Conservation (phyloP, 73 alveolate species). For the Paramecium biaurelia region DNA sequence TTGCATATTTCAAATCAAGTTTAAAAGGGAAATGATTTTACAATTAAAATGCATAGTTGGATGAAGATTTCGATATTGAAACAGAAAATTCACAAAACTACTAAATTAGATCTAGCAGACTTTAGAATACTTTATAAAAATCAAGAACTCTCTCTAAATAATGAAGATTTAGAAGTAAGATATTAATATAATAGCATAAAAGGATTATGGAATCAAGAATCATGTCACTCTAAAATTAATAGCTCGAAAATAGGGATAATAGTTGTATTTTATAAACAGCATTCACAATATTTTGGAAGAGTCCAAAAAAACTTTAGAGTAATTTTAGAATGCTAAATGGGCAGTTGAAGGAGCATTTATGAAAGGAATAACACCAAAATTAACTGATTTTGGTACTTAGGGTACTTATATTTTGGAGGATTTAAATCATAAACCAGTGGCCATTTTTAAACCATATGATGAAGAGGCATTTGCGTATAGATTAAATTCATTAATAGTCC, state of each 20-base stretch:
- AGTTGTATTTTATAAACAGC: background rate
- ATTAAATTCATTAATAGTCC: constrained; percentile 63
- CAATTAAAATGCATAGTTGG: constrained; percentile 25
- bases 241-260: background rate
- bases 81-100: background rate
- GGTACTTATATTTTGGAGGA: constrained; percentile 94
- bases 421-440: constrained; percentile 72
- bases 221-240: background rate
- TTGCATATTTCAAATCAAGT: background rate
- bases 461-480: constrained; percentile 96
- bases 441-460: constrained; percentile 96
- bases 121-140: background rate
- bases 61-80: constrained; percentile 30
- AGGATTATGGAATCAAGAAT: background rate
- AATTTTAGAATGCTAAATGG: background rate
- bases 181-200: background rate
- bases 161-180: background rate
- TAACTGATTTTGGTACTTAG: constrained; percentile 95
- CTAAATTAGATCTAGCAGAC: constrained; percentile 50
- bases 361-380: constrained; percentile 88
- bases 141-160: background rate
- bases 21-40: constrained; percentile 21
- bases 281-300: background rate
- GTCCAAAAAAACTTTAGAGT: background rate
- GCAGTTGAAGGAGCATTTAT: constrained; percentile 72